These are phyloP conservation scores for Houttuynia cordata DNA, from an alignment of 164 flowering plant species.

Conservation along the genomic window DNA sequence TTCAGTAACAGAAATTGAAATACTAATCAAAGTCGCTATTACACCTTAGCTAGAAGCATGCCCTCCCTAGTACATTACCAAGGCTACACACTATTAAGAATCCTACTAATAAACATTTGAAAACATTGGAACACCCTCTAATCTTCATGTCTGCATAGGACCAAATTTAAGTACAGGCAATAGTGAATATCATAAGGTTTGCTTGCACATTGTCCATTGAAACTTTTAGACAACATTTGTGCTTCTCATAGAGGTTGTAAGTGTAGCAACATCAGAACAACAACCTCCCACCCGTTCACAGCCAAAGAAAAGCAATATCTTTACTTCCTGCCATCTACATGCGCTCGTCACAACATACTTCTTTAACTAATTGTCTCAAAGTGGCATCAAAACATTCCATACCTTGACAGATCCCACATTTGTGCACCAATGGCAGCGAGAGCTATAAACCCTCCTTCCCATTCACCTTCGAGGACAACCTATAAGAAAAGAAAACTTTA, in stretches of 20 bases:
- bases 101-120: not conserved
- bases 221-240: too few relatives aligned
- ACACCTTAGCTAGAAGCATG: not conserved
- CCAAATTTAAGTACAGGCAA: too few relatives aligned
- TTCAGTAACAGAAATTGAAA: not conserved
- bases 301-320: too few relatives aligned
- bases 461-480: constrained; percentile 94
- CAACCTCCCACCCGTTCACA: too few relatives aligned
- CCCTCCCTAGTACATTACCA: not conserved
- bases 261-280: not conserved
- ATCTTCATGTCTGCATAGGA: too few relatives aligned
- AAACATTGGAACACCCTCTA: too few relatives aligned
- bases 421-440: constrained; percentile 92
- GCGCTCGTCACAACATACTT: too few relatives aligned
- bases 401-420: constrained; percentile 94
- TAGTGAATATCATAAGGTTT: too few relatives aligned
- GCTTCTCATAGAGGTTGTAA: too few relatives aligned
- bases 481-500: constrained; percentile 11
- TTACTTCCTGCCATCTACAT: too few relatives aligned
- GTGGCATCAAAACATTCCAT: not conserved
- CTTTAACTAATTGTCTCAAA: too few relatives aligned
- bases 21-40: not conserved
- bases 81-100: not conserved
- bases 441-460: constrained; percentile 88
- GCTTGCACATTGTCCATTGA: too few relatives aligned